phyloP scores from a whole-genome alignment of 768 basidiomycete species.

The Naganishia friedmannii region DNA sequence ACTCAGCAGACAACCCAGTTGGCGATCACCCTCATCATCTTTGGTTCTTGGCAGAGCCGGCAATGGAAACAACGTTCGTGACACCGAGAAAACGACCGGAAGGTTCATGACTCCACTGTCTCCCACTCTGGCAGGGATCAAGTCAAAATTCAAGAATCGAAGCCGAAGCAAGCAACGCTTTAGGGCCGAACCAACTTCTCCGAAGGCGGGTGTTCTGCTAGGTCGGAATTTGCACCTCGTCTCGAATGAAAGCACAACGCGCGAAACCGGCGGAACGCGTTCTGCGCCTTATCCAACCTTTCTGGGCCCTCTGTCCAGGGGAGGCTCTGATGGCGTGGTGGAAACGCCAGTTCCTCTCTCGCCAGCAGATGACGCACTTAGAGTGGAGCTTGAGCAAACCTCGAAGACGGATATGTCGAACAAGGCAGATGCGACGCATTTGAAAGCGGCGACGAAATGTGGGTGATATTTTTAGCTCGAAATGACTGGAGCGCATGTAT shows the following conservation, averaged over 20 bases:
- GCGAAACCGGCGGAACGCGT: neutral
- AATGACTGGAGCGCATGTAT: neutral
- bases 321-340: neutral
- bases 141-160: slow-evolving; percentile 11
- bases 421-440: too few species aligned
- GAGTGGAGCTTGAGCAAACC: neutral
- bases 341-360: neutral
- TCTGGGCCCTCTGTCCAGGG: neutral
- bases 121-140: slow-evolving; percentile 15
- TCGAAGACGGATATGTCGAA: neutral
- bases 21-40: slow-evolving; percentile 11
- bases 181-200: neutral
- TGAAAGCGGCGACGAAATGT: neutral
- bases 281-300: neutral
- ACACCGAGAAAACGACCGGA: neutral
- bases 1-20: slow-evolving; percentile 6
- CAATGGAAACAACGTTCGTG: neutral
- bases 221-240: neutral
- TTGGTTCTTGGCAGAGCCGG: neutral
- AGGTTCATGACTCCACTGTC: slow-evolving; percentile 13
- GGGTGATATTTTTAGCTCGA: neutral
- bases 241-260: neutral
- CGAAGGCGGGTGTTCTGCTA: too few species aligned
- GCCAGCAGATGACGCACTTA: neutral
- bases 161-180: neutral